Conservation (phyloP, 257 asterid species). For the Mitragyna speciosa region DNA sequence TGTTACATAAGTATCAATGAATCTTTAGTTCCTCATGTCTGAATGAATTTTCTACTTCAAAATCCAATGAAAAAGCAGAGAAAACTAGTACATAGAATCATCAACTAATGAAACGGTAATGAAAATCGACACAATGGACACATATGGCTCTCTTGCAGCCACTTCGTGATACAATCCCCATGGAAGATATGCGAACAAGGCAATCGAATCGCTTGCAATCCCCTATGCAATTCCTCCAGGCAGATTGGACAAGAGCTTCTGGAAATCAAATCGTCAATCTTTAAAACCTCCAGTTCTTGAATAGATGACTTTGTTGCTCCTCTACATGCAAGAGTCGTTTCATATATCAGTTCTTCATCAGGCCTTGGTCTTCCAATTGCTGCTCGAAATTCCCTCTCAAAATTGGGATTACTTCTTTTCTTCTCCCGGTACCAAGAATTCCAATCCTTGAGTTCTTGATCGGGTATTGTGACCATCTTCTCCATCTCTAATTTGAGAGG, state of each 20-base stretch:
- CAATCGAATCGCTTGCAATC: neutral
- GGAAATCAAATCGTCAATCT: neutral
- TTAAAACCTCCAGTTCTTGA: neutral
- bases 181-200: neutral
- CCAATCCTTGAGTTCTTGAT: neutral
- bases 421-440: neutral
- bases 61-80: too few species aligned
- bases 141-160: neutral
- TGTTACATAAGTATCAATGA: too few species aligned
- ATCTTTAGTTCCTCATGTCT: too few species aligned
- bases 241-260: neutral
- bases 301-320: neutral
- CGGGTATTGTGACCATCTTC: neutral
- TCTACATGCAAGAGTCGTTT: neutral
- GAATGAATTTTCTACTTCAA: too few species aligned
- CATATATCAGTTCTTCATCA: neutral
- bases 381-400: neutral
- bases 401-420: neutral
- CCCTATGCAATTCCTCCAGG: neutral
- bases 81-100: neutral
- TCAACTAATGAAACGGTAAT: neutral
- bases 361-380: neutral
- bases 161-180: neutral
- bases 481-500: neutral
- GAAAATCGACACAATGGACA: neutral